phyloP scores from a whole-genome alignment of 306 rosid genomes.

The Gastrolobium bilobum region DNA sequence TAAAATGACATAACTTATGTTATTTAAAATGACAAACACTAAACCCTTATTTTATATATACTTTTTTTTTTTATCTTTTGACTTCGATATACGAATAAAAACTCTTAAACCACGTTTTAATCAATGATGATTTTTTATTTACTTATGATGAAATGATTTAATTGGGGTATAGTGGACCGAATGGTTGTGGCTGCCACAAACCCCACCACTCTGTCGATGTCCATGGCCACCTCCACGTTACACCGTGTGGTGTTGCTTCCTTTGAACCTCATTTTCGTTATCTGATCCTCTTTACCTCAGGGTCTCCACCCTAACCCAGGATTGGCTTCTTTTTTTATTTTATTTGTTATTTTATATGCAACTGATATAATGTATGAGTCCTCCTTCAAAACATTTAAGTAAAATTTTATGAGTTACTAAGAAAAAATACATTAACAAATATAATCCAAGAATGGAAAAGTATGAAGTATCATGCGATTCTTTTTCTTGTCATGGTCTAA shows the following conservation, averaged over 20 bases:
- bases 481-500: too few species aligned
- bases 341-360: too few species aligned
- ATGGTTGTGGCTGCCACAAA: conserved; percentile 40
- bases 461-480: conserved; percentile 1
- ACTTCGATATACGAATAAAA: too few species aligned
- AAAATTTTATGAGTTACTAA: background rate
- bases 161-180: background rate
- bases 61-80: too few species aligned
- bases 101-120: too few species aligned
- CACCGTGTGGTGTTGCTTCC: conserved; percentile 36
- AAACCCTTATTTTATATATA: too few species aligned
- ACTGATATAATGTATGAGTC: too few species aligned
- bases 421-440: background rate
- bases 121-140: background rate
- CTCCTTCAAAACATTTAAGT: background rate
- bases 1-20: too few species aligned
- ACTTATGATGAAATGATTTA: background rate
- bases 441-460: conserved; percentile 15
- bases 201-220: conserved; percentile 48
- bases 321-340: background rate
- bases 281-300: conserved; percentile 45
- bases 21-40: too few species aligned
- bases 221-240: conserved; percentile 12
- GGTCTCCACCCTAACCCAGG: conserved; percentile 17
- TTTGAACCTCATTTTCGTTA: conserved; percentile 55